Percentiles rank a stretch among this genome's conserved stretches.
Evolutionary conservation across 2,329 filamentous ascomycete genomes (phyloP).

Genomic region (Pseudopithomyces maydicus): DNA sequence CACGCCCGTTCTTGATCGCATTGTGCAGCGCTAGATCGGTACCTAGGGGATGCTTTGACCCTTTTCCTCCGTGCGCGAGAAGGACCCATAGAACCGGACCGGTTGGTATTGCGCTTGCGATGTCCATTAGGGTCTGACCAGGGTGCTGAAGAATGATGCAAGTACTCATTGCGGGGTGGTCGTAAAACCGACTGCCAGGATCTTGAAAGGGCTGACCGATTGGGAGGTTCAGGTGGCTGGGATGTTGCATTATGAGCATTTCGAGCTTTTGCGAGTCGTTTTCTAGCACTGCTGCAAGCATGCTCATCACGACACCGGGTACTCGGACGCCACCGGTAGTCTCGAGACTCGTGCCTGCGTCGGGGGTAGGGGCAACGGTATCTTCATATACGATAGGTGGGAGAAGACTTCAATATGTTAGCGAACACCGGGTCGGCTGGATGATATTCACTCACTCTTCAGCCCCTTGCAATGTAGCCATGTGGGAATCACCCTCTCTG

Average conservation of each 20-base stretch:
- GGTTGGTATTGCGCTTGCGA: constrained; percentile 37
- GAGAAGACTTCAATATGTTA: neutral
- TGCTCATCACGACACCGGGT: constrained; percentile 27
- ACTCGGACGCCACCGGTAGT: constrained; percentile 12
- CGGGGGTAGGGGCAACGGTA: neutral
- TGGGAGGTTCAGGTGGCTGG: constrained; percentile 32
- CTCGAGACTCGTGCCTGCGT: constrained; percentile 15
- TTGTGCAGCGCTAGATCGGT: constrained; percentile 41
- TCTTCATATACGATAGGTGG: constrained; percentile 8
- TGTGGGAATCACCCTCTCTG: neutral
- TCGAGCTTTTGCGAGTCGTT: constrained; percentile 32
- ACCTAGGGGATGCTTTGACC: constrained; percentile 37
- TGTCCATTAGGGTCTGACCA: constrained; percentile 37
- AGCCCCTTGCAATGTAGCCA: constrained; percentile 5
- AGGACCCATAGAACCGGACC: constrained; percentile 33
- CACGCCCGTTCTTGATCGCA: constrained; percentile 41
- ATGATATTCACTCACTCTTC: constrained; percentile 8
- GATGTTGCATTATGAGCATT: constrained; percentile 26
- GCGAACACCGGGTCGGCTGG: no score
- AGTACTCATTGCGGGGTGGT: constrained; percentile 28
- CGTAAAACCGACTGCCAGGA: constrained; percentile 26
- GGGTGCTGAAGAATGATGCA: constrained; percentile 39
- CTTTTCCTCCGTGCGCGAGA: constrained; percentile 32
- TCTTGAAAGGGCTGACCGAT: constrained; percentile 36
- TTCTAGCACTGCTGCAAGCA: constrained; percentile 34